Evolutionary conservation across 1,284 basidiomycete genomes (phyloP).

Genomic region (Anthracocystis setariae): DNA sequence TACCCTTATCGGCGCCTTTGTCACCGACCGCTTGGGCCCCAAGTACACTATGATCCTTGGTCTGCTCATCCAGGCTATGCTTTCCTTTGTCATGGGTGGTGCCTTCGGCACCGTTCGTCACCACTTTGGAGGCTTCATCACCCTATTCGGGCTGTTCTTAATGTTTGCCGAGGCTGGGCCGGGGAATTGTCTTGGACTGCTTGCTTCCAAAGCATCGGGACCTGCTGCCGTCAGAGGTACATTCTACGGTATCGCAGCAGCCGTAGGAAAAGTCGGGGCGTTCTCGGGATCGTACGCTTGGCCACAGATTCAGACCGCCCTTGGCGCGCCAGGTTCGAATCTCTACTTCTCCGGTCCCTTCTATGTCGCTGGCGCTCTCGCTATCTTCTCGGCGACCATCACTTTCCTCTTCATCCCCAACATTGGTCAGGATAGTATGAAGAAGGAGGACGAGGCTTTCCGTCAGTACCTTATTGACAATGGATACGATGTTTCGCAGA

Average conservation of each 20-base stretch:
- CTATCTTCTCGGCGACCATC: slow-evolving; percentile 79
- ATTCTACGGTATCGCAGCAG: slow-evolving; percentile 72
- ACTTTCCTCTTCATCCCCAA: slow-evolving; percentile 81
- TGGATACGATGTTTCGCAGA: slow-evolving; percentile 59
- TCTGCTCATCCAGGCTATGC: slow-evolving; percentile 51
- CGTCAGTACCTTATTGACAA: slow-evolving; percentile 59
- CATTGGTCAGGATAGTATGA: slow-evolving; percentile 81
- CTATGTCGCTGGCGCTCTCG: slow-evolving; percentile 73
- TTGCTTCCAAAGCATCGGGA: not conserved
- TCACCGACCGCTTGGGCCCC: slow-evolving; percentile 71
- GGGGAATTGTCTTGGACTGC: slow-evolving; percentile 61
- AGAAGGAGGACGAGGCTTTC: slow-evolving; percentile 77
- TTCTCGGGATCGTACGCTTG: slow-evolving; percentile 60
- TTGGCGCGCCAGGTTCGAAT: slow-evolving; percentile 17
- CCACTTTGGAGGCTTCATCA: slow-evolving; percentile 70
- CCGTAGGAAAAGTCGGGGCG: slow-evolving; percentile 78
- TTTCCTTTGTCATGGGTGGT: slow-evolving; percentile 73
- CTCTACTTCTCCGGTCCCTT: slow-evolving; percentile 63
- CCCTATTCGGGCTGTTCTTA: slow-evolving; percentile 90
- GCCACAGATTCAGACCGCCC: slow-evolving; percentile 48
- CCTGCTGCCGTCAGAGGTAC: slow-evolving; percentile 35
- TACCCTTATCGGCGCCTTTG: slow-evolving; percentile 79
- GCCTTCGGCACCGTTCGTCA: slow-evolving; percentile 49
- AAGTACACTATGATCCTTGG: slow-evolving; percentile 62
- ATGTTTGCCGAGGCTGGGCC: slow-evolving; percentile 80